A percentile compares a stretch with the other conserved stretches of the same genome.
Conservation (phyloP, 805 yeast species). For the Ogataea nitratoaversa region DNA sequence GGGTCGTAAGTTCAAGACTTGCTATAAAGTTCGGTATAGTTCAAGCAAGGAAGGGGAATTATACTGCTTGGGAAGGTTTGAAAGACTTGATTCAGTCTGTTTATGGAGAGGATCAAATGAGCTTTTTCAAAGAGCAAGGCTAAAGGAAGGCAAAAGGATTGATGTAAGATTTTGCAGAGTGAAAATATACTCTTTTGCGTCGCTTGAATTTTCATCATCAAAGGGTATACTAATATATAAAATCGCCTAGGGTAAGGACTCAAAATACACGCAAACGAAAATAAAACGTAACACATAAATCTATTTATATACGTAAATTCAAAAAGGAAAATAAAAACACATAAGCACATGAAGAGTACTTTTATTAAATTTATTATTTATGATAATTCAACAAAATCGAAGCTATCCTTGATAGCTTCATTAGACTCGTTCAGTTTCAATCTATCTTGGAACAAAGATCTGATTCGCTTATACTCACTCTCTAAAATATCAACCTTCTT, state of each 20-base stretch:
- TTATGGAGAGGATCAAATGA: constrained; percentile 33
- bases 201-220: too few species aligned
- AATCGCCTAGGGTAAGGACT: too few species aligned
- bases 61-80: constrained; percentile 35
- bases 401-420: constrained; percentile 9
- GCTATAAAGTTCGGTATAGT: constrained; percentile 24
- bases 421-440: constrained; percentile 23
- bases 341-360: too few species aligned
- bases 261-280: too few species aligned
- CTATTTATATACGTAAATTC: too few species aligned
- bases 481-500: constrained; percentile 22
- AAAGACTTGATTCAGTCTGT: constrained; percentile 52
- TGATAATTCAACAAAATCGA: not conserved
- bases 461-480: constrained; percentile 17
- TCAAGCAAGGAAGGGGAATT: constrained; percentile 18
- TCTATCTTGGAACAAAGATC: constrained; percentile 22
- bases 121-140: constrained; percentile 20
- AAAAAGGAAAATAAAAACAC: too few species aligned
- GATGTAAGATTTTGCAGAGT: not conserved
- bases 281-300: too few species aligned
- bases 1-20: constrained; percentile 29
- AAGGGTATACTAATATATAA: too few species aligned
- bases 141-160: not conserved
- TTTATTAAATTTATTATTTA: not conserved
- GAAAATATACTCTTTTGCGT: not conserved